Evolutionary conservation across 148 eudicot genomes (phyloP).

Genomic region (Amaranthus hypochondriacus): DNA sequence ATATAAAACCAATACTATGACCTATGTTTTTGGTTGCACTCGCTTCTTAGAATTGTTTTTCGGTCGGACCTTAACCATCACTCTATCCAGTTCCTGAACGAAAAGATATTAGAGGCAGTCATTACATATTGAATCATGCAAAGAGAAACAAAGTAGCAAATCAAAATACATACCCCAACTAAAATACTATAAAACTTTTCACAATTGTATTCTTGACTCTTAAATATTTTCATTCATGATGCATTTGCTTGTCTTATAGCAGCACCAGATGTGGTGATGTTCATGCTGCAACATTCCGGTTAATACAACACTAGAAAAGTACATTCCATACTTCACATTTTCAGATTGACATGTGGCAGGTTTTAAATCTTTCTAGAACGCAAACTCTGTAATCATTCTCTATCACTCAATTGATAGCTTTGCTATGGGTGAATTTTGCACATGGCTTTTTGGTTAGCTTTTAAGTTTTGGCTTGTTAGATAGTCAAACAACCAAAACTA

Average conservation of each 20-base stretch:
- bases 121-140: neutral
- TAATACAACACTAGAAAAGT: neutral
- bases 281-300: neutral
- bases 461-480: too few species aligned
- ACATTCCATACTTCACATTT: neutral
- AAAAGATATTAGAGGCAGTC: neutral
- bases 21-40: constrained; percentile 33
- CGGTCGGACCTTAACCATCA: constrained; percentile 61
- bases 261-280: neutral
- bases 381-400: neutral
- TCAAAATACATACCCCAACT: neutral
- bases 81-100: constrained; percentile 62
- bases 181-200: neutral
- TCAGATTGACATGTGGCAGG: constrained; percentile 1
- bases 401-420: too few species aligned
- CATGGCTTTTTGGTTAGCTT: too few species aligned
- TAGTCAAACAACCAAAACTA: too few species aligned
- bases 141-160: neutral
- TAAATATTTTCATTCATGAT: neutral
- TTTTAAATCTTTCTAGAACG: neutral
- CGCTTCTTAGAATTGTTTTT: constrained; percentile 75
- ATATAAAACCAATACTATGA: neutral
- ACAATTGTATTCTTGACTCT: neutral
- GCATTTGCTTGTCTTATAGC: neutral
- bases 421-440: too few species aligned